A percentile compares a stretch with the other conserved stretches of the same genome.
These are phyloP conservation scores for Plasmodium chabaudi DNA, from an alignment of 169 alveolate species.

Conservation along the genomic window DNA sequence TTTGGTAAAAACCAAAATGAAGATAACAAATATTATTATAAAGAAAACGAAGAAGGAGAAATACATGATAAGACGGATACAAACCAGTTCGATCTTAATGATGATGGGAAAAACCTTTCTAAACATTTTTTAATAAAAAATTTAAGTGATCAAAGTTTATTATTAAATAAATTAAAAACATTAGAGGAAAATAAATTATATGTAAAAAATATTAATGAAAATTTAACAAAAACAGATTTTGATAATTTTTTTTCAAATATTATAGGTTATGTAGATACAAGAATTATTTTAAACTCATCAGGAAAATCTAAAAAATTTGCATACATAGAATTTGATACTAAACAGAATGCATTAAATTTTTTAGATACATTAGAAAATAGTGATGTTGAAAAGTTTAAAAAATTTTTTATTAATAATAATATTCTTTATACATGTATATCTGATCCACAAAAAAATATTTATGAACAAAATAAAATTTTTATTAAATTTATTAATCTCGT, in stretches of 20 bases:
- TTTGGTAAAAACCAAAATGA: neutral
- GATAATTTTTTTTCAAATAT: slow-evolving; percentile 11
- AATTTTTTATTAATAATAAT: neutral
- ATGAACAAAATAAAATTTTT: slow-evolving; percentile 81
- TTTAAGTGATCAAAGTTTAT: slow-evolving; percentile 6
- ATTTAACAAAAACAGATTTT: slow-evolving; percentile 33
- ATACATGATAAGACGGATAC: neutral
- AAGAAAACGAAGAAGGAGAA: neutral
- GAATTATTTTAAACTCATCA: slow-evolving; percentile 13
- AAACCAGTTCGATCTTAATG: neutral
- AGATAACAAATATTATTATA: neutral
- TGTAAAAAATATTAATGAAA: slow-evolving; percentile 38
- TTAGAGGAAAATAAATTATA: slow-evolving; percentile 54
- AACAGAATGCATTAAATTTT: slow-evolving; percentile 75
- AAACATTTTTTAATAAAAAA: slow-evolving; percentile 38
- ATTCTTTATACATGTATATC: slow-evolving; percentile 53
- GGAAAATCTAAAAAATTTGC: slow-evolving; percentile 38
- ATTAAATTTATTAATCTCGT: slow-evolving; percentile 74
- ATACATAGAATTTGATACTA: slow-evolving; percentile 80
- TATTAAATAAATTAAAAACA: slow-evolving; percentile 8
- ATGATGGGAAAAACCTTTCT: neutral
- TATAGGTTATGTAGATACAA: slow-evolving; percentile 45
- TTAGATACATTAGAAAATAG: slow-evolving; percentile 34
- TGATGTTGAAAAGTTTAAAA: slow-evolving; percentile 34
- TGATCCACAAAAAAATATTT: slow-evolving; percentile 79